Conservation (phyloP, 495 filamentous ascomycete genomes). For the Durotheca rogersii region DNA sequence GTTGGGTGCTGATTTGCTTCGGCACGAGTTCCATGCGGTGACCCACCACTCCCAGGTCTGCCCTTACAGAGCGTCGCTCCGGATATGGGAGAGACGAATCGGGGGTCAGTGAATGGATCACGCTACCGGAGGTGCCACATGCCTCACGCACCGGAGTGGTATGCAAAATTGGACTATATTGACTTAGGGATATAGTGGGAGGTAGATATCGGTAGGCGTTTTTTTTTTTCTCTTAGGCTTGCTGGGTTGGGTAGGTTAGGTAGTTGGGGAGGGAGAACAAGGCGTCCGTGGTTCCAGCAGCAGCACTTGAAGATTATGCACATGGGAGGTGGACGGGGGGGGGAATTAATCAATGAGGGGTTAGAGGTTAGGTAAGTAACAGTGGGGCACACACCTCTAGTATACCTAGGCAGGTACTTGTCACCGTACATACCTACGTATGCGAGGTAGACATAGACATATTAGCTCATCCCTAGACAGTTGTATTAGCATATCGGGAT, state of each 20-base stretch:
- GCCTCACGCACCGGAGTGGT: neutral
- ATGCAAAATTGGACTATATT: neutral
- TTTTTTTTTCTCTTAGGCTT: no score
- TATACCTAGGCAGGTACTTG: neutral
- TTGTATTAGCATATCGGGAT: no score
- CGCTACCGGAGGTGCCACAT: neutral
- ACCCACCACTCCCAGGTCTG: slow-evolving; percentile 23
- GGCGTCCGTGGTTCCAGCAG: no score
- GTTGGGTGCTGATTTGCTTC: slow-evolving; percentile 26
- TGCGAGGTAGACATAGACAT: no score
- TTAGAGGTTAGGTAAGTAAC: neutral
- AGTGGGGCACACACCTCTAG: neutral
- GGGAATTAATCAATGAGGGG: neutral
- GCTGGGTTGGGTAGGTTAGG: no score
- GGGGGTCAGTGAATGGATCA: neutral
- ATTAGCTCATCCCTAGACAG: no score
- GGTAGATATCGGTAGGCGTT: neutral
- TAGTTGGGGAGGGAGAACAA: no score
- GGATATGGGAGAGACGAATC: neutral
- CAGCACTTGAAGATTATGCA: no score
- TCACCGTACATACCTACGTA: no score
- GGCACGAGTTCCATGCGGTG: slow-evolving; percentile 11
- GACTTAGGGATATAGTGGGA: neutral
- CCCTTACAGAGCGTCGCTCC: slow-evolving; percentile 12
- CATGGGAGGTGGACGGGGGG: no score